Evolutionary conservation across 495 filamentous ascomycete species (phyloP).

Genomic region (Annulohypoxylon stygium): DNA sequence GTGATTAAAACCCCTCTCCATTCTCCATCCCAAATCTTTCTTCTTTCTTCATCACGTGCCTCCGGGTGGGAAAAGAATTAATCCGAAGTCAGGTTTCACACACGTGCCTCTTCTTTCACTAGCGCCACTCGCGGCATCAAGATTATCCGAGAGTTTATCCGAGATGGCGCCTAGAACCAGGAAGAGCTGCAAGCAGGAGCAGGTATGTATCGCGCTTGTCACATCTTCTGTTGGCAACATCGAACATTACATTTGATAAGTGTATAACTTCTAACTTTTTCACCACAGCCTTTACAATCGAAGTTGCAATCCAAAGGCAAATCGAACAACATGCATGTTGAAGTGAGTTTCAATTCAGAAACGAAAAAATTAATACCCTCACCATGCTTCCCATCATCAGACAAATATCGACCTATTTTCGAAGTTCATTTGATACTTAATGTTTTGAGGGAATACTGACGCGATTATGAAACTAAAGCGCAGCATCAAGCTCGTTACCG

Average conservation of each 20-base stretch:
- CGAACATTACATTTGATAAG: slow-evolving; percentile 7
- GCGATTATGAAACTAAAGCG: slow-evolving; percentile 63
- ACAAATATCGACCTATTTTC: neutral
- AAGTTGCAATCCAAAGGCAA: slow-evolving; percentile 15
- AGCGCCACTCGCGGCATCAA: neutral
- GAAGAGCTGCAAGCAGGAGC: neutral
- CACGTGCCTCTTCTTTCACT: neutral
- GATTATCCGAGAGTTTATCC: slow-evolving; percentile 11
- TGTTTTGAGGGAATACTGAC: slow-evolving; percentile 40
- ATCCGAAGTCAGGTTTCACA: neutral
- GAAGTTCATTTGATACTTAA: neutral
- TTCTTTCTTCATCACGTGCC: neutral
- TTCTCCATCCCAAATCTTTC: neutral
- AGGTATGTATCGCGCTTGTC: slow-evolving; percentile 2
- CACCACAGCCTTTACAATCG: neutral
- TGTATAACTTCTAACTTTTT: slow-evolving; percentile 6
- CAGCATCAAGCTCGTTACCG: slow-evolving; percentile 89
- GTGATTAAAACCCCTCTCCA: neutral
- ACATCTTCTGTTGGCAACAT: neutral
- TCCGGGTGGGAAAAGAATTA: neutral
- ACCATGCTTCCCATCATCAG: slow-evolving; percentile 1
- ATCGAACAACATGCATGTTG: slow-evolving; percentile 41
- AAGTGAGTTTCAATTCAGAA: slow-evolving; percentile 33
- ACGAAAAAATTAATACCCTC: neutral
- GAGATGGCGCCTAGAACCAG: neutral